Evolutionary conservation across 331 rosid species (phyloP), one percentile per base, ranked within the genome.

Genomic region (Telfairia occidentalis): DNA sequence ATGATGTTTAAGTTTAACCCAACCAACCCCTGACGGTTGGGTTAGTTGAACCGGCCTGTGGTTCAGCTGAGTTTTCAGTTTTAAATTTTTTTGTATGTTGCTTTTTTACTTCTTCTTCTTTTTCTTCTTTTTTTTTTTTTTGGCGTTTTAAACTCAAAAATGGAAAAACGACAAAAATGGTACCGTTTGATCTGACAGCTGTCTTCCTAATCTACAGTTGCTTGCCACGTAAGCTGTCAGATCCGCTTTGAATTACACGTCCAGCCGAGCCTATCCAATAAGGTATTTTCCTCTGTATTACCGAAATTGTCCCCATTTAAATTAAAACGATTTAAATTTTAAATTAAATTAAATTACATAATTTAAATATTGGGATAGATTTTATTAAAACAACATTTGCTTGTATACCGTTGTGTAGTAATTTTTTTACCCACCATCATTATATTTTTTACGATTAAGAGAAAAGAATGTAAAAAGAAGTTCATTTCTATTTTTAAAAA

Each of bases 1-100:
- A 18, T 64, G 15, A 64, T 64, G 71, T 35, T 3, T 32, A 64
- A 37, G 71, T 64, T 37, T 66, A 40, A 66, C 53, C 73, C 73
- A 23, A 66, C 52, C 52, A 37, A 66, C 73, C 19, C 9, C n/a
- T 3, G 10, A 21, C 0, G 34, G 73, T 66, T 66, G 19, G 73
- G 73, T 66, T 66, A 66, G 73, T 65, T 65, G 45, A 65, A 65
- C 73, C 52, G 73, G 73, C 2, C 12, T 10, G n/a, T 19, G 73
- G 73, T 65, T 65, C 9, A 38, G 73, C 30, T 21, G 45, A 63
- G 43, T 24, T 23, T 23, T 57, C 37, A 15, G 11, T 15, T 60
- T 59, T 5, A 49, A 10, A 21, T 65, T 9, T 30, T 46, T 59
- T 12, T 5, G 66, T 59, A 13, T 0, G 7, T 60, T 60, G 66